Evolutionary conservation across 2,329 filamentous ascomycete species (phyloP).

Genomic region (Colletotrichum horii): DNA sequence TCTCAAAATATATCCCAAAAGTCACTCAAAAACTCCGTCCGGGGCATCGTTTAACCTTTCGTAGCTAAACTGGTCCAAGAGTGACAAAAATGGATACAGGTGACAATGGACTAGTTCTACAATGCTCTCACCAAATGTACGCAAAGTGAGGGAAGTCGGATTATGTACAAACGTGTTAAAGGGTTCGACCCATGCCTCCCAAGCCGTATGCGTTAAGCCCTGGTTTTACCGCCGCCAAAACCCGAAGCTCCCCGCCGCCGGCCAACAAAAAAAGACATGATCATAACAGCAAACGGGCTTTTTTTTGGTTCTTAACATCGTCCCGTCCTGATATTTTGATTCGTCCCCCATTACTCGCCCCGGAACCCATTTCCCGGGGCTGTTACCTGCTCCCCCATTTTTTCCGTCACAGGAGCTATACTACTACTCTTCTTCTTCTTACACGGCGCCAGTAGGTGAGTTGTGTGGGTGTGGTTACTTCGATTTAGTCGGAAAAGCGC

Average conservation of each 20-base stretch:
- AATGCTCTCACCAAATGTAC: constrained; percentile 20
- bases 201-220: constrained; percentile 1
- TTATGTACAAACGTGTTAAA: constrained; percentile 14
- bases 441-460: constrained; percentile 5
- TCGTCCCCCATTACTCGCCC: constrained; percentile 11
- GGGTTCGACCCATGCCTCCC: constrained; percentile 7
- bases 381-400: background rate
- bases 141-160: constrained; percentile 20
- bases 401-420: background rate
- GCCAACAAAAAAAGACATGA: constrained; percentile 7
- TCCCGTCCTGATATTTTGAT: constrained; percentile 15
- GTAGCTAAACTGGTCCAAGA: background rate
- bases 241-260: constrained; percentile 6
- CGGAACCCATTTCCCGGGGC: background rate
- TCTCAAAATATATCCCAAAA: background rate
- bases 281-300: background rate
- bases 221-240: background rate
- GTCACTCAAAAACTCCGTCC: background rate
- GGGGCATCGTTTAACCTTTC: background rate
- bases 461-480: background rate
- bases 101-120: constrained; percentile 19
- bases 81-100: background rate
- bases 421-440: constrained; percentile 19
- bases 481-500: background rate
- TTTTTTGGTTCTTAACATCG: background rate